Evolutionary conservation across 257 asterid genomes (phyloP).

Genomic region (Voacanga thouarsii): DNA sequence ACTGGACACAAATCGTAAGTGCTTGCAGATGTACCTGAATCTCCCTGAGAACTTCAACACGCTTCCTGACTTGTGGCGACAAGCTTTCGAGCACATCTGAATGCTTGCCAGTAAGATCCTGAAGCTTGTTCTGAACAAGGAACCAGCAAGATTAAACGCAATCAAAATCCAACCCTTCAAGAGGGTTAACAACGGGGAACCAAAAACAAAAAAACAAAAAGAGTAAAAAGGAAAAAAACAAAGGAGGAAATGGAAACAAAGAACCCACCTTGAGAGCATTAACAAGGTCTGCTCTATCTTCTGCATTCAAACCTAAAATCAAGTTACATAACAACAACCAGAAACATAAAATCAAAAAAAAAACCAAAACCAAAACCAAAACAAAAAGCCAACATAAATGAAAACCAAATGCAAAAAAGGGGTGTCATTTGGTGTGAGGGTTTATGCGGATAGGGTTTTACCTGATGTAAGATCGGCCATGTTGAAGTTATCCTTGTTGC

Average conservation of each 20-base stretch:
- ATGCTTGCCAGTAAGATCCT: slow-evolving; percentile 32
- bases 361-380: slow-evolving; percentile 7
- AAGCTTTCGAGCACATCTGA: slow-evolving; percentile 27
- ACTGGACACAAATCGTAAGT: background rate
- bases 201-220: too few species aligned
- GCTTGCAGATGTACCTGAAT: slow-evolving; percentile 14
- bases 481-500: slow-evolving; percentile 30
- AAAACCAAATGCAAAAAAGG: background rate
- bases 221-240: too few species aligned
- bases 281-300: slow-evolving; percentile 63
- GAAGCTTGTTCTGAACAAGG: slow-evolving; percentile 25
- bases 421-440: background rate
- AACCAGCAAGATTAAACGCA: slow-evolving; percentile 2
- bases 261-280: slow-evolving; percentile 64
- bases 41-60: slow-evolving; percentile 35
- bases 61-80: slow-evolving; percentile 23
- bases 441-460: background rate
- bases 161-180: background rate
- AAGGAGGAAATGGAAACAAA: background rate
- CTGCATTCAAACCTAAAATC: slow-evolving; percentile 60
- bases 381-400: background rate
- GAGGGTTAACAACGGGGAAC: background rate
- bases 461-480: slow-evolving; percentile 45
- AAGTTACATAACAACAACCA: background rate
- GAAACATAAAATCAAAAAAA: background rate